Evolutionary conservation across 805 yeast species (phyloP).

Genomic region (Candida awuae): DNA sequence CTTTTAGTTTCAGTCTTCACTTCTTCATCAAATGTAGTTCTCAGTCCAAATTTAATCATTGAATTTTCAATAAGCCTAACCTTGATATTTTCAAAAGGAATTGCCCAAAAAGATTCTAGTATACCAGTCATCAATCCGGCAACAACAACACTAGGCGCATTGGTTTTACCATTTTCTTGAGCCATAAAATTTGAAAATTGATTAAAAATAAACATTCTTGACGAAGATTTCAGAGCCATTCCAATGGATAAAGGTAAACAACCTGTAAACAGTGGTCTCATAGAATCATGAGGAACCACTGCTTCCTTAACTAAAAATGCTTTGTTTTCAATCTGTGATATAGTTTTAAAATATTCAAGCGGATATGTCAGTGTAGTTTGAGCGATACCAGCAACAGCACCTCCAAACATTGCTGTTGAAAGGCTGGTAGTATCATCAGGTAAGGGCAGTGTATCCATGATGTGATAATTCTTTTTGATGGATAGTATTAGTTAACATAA

Average conservation of each 20-base stretch:
- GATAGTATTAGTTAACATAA: too few relatives aligned
- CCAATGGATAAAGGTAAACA: constrained; percentile 72
- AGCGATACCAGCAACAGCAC: constrained; percentile 53
- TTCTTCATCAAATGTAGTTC: constrained; percentile 14
- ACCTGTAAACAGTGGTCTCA: constrained; percentile 42
- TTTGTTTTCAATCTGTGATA: constrained; percentile 48
- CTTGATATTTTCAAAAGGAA: constrained; percentile 87
- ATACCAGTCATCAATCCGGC: constrained; percentile 83
- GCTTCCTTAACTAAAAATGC: constrained; percentile 23
- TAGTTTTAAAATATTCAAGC: constrained; percentile 61
- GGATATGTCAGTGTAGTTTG: constrained; percentile 64
- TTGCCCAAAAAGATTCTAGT: constrained; percentile 70
- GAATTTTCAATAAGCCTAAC: constrained; percentile 72
- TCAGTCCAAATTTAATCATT: constrained; percentile 26
- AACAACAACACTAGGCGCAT: constrained; percentile 73
- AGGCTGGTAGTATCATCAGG: constrained; percentile 32
- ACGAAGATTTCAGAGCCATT: constrained; percentile 60
- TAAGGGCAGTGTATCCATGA: constrained; percentile 22
- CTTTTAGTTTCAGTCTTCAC: background rate
- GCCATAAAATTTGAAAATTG: constrained; percentile 64
- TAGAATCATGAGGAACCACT: constrained; percentile 27
- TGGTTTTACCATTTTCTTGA: constrained; percentile 47
- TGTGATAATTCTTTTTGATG: too few relatives aligned
- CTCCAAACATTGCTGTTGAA: constrained; percentile 51
- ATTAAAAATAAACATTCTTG: constrained; percentile 69